These are phyloP conservation scores for Corinectria fuckeliana DNA, from an alignment of 2,329 filamentous ascomycete genomes.

Conservation along the genomic window DNA sequence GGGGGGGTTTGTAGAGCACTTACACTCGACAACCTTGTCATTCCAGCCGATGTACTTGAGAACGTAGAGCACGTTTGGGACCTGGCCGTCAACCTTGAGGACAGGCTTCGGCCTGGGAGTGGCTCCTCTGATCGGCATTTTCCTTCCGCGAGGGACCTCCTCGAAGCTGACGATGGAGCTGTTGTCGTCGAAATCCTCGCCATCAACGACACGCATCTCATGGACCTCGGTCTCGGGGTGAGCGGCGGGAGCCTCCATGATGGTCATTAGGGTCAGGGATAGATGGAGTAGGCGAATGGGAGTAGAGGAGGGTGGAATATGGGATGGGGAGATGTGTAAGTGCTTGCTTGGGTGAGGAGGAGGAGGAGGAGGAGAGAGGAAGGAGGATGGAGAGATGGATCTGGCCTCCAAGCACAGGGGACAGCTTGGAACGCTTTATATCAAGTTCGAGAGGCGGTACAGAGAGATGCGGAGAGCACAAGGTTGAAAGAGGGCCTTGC, in stretches of 20 bases:
- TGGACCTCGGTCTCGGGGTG: conserved; percentile 6
- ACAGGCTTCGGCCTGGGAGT: conserved; percentile 8
- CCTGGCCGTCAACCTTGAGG: conserved; percentile 43
- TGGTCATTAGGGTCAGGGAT: background rate
- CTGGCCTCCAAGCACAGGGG: background rate
- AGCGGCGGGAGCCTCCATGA: conserved; percentile 21
- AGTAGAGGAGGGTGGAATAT: background rate
- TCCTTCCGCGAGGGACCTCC: conserved; percentile 12
- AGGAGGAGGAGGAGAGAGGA: background rate
- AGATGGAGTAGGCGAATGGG: background rate
- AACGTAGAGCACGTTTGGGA: conserved; percentile 51
- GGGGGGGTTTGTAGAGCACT: conserved; percentile 22
- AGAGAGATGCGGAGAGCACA: background rate
- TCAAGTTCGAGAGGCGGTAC: background rate
- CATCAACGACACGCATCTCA: conserved; percentile 16
- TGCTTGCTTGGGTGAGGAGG: background rate
- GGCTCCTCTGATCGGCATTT: background rate
- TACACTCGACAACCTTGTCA: conserved; percentile 46
- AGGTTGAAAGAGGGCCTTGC: too few species aligned
- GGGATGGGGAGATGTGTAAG: background rate
- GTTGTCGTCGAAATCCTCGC: conserved; percentile 20
- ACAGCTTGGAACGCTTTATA: background rate
- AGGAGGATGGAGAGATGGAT: background rate
- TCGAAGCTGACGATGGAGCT: conserved; percentile 36
- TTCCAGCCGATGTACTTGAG: conserved; percentile 47